Evolutionary conservation across 1,284 basidiomycete genomes (phyloP).

Genomic region (Rhodotorula sp.): DNA sequence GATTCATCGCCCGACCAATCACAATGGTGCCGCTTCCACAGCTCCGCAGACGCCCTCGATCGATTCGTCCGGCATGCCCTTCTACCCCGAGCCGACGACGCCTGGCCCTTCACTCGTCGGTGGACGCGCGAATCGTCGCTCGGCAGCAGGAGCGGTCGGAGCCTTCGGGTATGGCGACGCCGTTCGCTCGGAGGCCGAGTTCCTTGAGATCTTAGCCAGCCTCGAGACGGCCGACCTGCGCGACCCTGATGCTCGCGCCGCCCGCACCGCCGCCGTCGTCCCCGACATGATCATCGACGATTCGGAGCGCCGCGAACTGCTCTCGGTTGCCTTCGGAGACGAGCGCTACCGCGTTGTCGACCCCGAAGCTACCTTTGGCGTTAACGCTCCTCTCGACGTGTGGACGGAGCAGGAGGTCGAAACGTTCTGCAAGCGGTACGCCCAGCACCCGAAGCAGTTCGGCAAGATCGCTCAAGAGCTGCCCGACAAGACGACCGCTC

Average conservation of each 20-base stretch:
- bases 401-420: slow-evolving; percentile 87
- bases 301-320: slow-evolving; percentile 55
- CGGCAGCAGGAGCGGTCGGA: slow-evolving; percentile 17
- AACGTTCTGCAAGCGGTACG: slow-evolving; percentile 77
- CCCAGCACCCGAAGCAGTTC: slow-evolving; percentile 88
- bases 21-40: background rate
- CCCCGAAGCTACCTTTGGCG: slow-evolving; percentile 73
- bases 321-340: slow-evolving; percentile 70
- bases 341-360: slow-evolving; percentile 77
- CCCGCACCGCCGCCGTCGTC: slow-evolving; percentile 81
- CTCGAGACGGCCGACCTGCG: slow-evolving; percentile 87
- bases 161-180: slow-evolving; percentile 63
- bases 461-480: slow-evolving; percentile 76
- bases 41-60: slow-evolving; percentile 39
- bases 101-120: slow-evolving; percentile 34
- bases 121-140: slow-evolving; percentile 40
- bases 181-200: slow-evolving; percentile 91
- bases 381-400: slow-evolving; percentile 55
- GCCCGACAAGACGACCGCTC: slow-evolving; percentile 78
- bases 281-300: slow-evolving; percentile 83
- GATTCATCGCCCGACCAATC: slow-evolving; percentile 20
- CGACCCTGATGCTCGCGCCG: slow-evolving; percentile 82
- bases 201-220: slow-evolving; percentile 93
- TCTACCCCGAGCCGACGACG: slow-evolving; percentile 39
- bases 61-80: slow-evolving; percentile 39